Conservation (phyloP, 352 stramenopile genomes). For the Phytophthora podocarpi region DNA sequence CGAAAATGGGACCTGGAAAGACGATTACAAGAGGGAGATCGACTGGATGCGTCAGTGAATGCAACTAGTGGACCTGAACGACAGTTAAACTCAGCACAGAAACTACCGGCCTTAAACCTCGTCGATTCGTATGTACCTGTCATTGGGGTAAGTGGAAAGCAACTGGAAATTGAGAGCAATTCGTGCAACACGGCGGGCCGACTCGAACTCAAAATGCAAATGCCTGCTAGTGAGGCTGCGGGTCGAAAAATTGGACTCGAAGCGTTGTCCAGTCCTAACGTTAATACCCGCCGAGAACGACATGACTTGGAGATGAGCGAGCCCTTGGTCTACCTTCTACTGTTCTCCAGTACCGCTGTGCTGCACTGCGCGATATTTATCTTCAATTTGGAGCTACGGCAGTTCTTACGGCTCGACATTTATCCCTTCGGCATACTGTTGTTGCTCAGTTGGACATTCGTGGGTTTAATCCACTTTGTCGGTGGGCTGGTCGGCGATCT, state of each 20-base stretch:
- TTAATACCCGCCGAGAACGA: neutral
- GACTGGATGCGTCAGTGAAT: neutral
- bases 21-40: slow-evolving; percentile 27
- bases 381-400: slow-evolving; percentile 55
- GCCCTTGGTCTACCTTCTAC: slow-evolving; percentile 43
- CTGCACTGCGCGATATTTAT: slow-evolving; percentile 74
- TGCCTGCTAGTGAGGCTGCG: neutral
- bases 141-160: neutral
- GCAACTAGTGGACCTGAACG: neutral
- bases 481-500: slow-evolving; percentile 57
- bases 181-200: slow-evolving; percentile 4
- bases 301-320: slow-evolving; percentile 34
- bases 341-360: slow-evolving; percentile 62
- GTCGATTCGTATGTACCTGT: slow-evolving; percentile 2
- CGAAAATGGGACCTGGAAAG: slow-evolving; percentile 35
- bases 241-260: slow-evolving; percentile 3
- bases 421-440: slow-evolving; percentile 62
- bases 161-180: slow-evolving; percentile 7
- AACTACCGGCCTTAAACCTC: slow-evolving; percentile 9
- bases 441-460: slow-evolving; percentile 58
- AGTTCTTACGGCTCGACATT: slow-evolving; percentile 49
- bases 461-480: slow-evolving; percentile 57
- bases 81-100: slow-evolving; percentile 1
- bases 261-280: neutral
- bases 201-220: slow-evolving; percentile 3